A percentile compares a stretch with the other conserved stretches of the same genome.
phyloP scores from a whole-genome alignment of 345 rosid genomes.

The Corchorus olitorius region DNA sequence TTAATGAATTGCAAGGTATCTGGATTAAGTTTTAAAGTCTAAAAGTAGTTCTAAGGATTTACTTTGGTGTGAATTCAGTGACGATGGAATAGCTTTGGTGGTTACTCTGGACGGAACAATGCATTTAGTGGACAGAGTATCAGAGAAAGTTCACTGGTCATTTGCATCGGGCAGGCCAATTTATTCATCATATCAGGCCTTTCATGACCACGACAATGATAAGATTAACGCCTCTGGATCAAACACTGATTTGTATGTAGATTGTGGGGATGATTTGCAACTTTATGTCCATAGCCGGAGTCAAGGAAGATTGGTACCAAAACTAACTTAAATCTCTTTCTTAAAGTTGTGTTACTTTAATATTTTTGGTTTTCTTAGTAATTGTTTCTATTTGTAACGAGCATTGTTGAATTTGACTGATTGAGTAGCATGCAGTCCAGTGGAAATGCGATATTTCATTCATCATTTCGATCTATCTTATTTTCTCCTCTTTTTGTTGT shows the following conservation, averaged over 20 bases:
- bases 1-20: neutral
- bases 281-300: slow-evolving; percentile 48
- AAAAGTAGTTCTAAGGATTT: neutral
- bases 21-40: neutral
- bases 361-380: neutral
- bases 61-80: slow-evolving; percentile 30
- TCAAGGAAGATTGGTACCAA: slow-evolving; percentile 44
- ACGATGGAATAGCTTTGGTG: slow-evolving; percentile 41
- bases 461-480: neutral
- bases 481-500: neutral
- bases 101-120: slow-evolving; percentile 60
- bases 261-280: slow-evolving; percentile 62
- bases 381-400: neutral
- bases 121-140: slow-evolving; percentile 45
- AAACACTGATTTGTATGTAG: slow-evolving; percentile 48
- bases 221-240: slow-evolving; percentile 38
- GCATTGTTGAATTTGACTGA: neutral
- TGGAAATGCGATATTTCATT: neutral
- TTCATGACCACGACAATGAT: slow-evolving; percentile 17
- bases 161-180: slow-evolving; percentile 53
- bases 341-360: neutral
- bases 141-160: slow-evolving; percentile 48
- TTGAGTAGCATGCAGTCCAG: neutral
- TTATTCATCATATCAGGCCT: slow-evolving; percentile 64
- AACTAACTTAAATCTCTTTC: neutral